A percentile compares a stretch with the other conserved stretches of the same genome.
Conservation (phyloP, 495 filamentous ascomycete genomes). For the Immersiella caudata region DNA sequence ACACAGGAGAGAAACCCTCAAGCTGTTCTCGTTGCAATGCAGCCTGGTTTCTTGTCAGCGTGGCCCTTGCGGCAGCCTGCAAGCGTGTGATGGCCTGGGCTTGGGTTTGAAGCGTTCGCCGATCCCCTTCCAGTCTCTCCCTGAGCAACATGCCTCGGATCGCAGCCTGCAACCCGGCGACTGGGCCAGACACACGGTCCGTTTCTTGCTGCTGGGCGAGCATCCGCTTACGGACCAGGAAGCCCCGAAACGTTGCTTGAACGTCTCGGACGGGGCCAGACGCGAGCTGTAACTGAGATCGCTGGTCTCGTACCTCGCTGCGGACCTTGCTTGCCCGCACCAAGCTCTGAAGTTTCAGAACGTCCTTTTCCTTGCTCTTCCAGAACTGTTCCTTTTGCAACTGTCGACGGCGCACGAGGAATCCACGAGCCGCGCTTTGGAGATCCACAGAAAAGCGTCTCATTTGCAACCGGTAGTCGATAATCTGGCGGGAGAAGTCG, state of each 20-base stretch:
- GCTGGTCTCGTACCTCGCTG: constrained; percentile 64
- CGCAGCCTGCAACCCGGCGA: constrained; percentile 55
- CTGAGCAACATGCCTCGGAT: constrained; percentile 55
- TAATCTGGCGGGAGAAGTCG: constrained; percentile 67
- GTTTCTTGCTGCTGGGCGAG: constrained; percentile 57
- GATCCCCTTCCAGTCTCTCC: constrained; percentile 41
- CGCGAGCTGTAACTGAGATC: constrained; percentile 60
- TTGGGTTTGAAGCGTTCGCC: constrained; percentile 42
- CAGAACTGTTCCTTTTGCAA: constrained; percentile 65
- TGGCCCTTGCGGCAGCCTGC: constrained; percentile 53
- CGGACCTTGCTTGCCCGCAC: constrained; percentile 77
- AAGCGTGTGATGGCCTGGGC: constrained; percentile 45
- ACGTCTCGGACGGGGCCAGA: constrained; percentile 61
- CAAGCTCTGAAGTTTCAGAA: constrained; percentile 82
- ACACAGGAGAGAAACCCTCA: constrained; percentile 42
- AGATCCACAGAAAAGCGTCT: constrained; percentile 71
- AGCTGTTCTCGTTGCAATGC: constrained; percentile 46
- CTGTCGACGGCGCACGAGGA: constrained; percentile 68
- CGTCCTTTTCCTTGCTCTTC: constrained; percentile 68
- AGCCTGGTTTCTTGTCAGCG: constrained; percentile 45
- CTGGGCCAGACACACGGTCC: constrained; percentile 47
- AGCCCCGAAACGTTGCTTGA: constrained; percentile 72
- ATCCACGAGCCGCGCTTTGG: constrained; percentile 80
- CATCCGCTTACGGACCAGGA: constrained; percentile 55
- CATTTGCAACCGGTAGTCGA: constrained; percentile 79